Evolutionary conservation across 2,329 filamentous ascomycete species (phyloP).

Genomic region (Dactylella cylindrospora): DNA sequence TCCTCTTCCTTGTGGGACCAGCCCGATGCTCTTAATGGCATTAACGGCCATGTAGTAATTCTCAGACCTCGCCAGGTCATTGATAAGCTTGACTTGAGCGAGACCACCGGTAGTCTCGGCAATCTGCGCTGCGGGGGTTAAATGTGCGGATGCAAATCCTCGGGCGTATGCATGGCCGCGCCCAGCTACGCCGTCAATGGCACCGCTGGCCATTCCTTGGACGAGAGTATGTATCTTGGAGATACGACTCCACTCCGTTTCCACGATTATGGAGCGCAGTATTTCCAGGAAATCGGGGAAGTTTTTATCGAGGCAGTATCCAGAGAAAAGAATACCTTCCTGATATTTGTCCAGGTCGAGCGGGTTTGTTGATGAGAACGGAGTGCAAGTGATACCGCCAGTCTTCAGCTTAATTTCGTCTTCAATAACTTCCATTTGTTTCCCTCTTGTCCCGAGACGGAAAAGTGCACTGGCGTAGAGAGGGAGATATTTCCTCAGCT

Average conservation of each 20-base stretch:
- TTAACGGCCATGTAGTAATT: slow-evolving; percentile 63
- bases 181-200: slow-evolving; percentile 87
- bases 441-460: slow-evolving; percentile 83
- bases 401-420: slow-evolving; percentile 96
- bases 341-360: slow-evolving; percentile 68
- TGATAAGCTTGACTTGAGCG: slow-evolving; percentile 81
- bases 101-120: slow-evolving; percentile 66
- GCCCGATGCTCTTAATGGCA: slow-evolving; percentile 66
- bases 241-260: slow-evolving; percentile 84
- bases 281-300: slow-evolving; percentile 89
- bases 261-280: slow-evolving; percentile 73
- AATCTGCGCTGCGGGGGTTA: slow-evolving; percentile 66
- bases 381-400: slow-evolving; percentile 80
- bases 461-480: slow-evolving; percentile 90
- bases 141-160: slow-evolving; percentile 75
- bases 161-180: slow-evolving; percentile 86
- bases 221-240: slow-evolving; percentile 81
- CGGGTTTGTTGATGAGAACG: slow-evolving; percentile 79
- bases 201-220: slow-evolving; percentile 81
- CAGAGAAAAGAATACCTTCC: slow-evolving; percentile 81
- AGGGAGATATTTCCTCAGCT: slow-evolving; percentile 79
- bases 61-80: slow-evolving; percentile 61
- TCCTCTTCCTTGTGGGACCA: slow-evolving; percentile 8
- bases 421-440: slow-evolving; percentile 91
- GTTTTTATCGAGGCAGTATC: slow-evolving; percentile 86